A percentile compares a stretch with the other conserved stretches of the same genome.
Evolutionary conservation across 2,329 filamentous ascomycete genomes (phyloP).

Genomic region (Phoma sp.): DNA sequence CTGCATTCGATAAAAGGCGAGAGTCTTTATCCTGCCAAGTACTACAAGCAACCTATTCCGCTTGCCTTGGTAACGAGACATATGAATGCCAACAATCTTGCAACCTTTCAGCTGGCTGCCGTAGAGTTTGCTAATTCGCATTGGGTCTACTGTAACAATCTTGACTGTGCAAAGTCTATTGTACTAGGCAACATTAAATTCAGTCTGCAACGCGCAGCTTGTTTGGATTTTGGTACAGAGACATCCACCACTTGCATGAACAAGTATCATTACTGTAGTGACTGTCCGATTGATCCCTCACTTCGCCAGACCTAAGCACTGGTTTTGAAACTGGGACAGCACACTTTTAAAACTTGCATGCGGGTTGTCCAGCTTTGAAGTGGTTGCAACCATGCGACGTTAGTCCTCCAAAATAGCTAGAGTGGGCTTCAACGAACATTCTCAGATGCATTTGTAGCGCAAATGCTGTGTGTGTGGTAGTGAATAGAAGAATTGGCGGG

Average conservation of each 20-base stretch:
- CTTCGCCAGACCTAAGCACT: conserved; percentile 20
- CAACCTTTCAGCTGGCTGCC: conserved; percentile 10
- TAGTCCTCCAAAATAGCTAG: conserved; percentile 20
- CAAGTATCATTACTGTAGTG: conserved; percentile 12
- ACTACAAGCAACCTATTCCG: conserved; percentile 17
- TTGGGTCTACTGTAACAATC: conserved; percentile 26
- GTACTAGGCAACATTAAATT: conserved; percentile 11
- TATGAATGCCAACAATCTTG: conserved; percentile 10
- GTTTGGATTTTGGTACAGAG: conserved; percentile 10
- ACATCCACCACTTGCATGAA: conserved; percentile 30
- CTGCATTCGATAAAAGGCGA: conserved; percentile 17
- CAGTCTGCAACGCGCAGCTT: conserved; percentile 17
- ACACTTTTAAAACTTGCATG: conserved; percentile 21
- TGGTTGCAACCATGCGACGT: conserved; percentile 35
- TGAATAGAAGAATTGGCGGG: background rate
- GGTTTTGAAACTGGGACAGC: conserved; percentile 21
- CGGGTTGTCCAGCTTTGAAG: conserved; percentile 17
- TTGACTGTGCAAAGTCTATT: conserved; percentile 22
- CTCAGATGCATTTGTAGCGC: background rate
- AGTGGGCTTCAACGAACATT: background rate
- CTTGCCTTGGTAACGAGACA: conserved; percentile 49
- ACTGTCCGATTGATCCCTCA: conserved; percentile 27
- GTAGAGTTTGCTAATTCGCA: conserved; percentile 17
- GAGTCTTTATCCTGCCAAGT: conserved; percentile 55
- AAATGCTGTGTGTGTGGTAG: background rate